Evolutionary conservation across 2,329 filamentous ascomycete genomes (phyloP).

Genomic region (Zasmidium citrigriseum): DNA sequence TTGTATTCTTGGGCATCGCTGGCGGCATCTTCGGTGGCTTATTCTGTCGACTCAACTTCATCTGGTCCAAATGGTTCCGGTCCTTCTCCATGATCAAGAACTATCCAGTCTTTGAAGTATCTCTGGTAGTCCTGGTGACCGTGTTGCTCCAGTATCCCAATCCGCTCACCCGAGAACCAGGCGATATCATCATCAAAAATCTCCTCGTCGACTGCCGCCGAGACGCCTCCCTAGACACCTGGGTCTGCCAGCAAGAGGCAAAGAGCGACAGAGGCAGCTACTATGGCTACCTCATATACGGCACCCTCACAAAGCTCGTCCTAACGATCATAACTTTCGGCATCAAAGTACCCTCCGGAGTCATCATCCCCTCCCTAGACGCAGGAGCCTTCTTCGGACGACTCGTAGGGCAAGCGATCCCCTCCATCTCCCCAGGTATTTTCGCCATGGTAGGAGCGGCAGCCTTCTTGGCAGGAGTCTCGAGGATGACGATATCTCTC

Average conservation of each 20-base stretch:
- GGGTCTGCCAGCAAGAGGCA: slow-evolving; percentile 55
- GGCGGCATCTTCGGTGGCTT: slow-evolving; percentile 62
- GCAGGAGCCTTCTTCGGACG: slow-evolving; percentile 61
- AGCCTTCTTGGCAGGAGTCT: slow-evolving; percentile 60
- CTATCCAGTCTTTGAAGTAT: slow-evolving; percentile 58
- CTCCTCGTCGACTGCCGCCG: slow-evolving; percentile 57
- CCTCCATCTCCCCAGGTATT: slow-evolving; percentile 56
- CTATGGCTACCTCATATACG: slow-evolving; percentile 54
- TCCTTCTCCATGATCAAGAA: slow-evolving; percentile 54
- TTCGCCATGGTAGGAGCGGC: slow-evolving; percentile 63
- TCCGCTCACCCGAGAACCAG: slow-evolving; percentile 55
- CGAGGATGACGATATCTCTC: slow-evolving; percentile 60
- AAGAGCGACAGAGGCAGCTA: slow-evolving; percentile 43
- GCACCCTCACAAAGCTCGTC: slow-evolving; percentile 56
- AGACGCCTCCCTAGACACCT: slow-evolving; percentile 38
- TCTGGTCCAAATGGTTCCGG: slow-evolving; percentile 59
- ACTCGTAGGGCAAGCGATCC: slow-evolving; percentile 50
- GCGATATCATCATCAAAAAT: slow-evolving; percentile 58
- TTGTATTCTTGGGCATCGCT: slow-evolving; percentile 56
- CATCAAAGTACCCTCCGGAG: slow-evolving; percentile 60
- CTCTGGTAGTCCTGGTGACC: slow-evolving; percentile 55
- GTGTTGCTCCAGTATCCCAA: slow-evolving; percentile 59
- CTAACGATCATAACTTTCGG: slow-evolving; percentile 62
- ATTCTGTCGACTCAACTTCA: slow-evolving; percentile 60
- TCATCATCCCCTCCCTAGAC: slow-evolving; percentile 62